These are phyloP conservation scores for Penicilliopsis zonata DNA, from an alignment of 495 filamentous ascomycete genomes.

Conservation along the genomic window DNA sequence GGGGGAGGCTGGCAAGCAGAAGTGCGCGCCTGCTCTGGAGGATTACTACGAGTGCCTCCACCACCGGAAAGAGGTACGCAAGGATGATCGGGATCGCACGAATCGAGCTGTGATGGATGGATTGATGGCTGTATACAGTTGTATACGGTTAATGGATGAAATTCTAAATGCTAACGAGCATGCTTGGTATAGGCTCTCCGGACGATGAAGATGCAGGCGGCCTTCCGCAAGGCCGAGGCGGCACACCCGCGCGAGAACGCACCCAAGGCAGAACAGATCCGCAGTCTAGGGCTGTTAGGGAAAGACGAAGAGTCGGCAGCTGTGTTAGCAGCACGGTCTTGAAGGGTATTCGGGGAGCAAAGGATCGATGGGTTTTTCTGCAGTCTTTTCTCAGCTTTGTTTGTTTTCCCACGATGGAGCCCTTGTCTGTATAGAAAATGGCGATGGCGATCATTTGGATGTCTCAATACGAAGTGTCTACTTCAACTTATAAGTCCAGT, in stretches of 20 bases:
- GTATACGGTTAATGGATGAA: no score
- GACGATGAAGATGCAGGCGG: slow-evolving; percentile 65
- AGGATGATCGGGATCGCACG: not conserved
- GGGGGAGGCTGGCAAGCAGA: slow-evolving; percentile 73
- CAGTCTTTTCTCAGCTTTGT: slow-evolving; percentile 16
- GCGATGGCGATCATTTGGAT: no score
- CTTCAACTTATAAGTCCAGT: no score
- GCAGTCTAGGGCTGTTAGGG: slow-evolving; percentile 69
- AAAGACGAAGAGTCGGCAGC: slow-evolving; percentile 68
- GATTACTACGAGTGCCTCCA: slow-evolving; percentile 99
- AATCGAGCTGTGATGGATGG: no score
- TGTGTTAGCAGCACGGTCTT: slow-evolving; percentile 28
- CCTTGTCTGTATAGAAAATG: slow-evolving; percentile 34
- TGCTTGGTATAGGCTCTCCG: slow-evolving; percentile 53
- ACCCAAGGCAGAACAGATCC: slow-evolving; percentile 62
- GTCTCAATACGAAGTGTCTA: no score
- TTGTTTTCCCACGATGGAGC: slow-evolving; percentile 12
- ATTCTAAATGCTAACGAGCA: not conserved
- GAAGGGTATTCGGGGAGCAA: slow-evolving; percentile 2
- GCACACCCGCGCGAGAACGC: slow-evolving; percentile 65
- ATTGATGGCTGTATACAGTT: no score
- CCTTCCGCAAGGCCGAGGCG: slow-evolving; percentile 74
- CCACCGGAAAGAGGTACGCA: slow-evolving; percentile 84
- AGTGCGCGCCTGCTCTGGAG: slow-evolving; percentile 79
- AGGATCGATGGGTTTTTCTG: slow-evolving; percentile 2